These are phyloP conservation scores for Thelonectria blattea DNA, from an alignment of 2,329 filamentous ascomycete genomes.

Conservation along the genomic window DNA sequence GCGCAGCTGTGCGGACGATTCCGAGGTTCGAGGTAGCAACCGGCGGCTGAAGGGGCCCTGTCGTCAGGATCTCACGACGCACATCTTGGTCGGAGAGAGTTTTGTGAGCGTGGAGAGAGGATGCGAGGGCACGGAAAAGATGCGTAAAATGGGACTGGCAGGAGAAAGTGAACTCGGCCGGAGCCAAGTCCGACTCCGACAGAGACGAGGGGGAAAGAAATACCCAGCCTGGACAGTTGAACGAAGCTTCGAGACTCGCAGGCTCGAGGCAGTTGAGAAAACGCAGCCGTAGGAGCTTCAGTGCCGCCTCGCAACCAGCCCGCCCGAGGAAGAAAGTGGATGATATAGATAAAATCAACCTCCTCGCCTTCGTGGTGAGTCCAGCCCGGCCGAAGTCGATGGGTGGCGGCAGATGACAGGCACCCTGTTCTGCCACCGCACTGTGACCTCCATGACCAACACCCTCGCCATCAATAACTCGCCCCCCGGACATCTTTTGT, in stretches of 20 bases:
- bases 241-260: constrained; percentile 29
- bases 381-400: constrained; percentile 25
- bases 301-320: constrained; percentile 22
- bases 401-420: constrained; percentile 20
- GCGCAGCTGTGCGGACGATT: constrained; percentile 17
- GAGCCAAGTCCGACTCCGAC: constrained; percentile 41
- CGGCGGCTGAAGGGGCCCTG: constrained; percentile 30
- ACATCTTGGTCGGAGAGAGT: constrained; percentile 33
- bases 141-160: constrained; percentile 39
- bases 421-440: constrained; percentile 6
- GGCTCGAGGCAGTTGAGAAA: constrained; percentile 32
- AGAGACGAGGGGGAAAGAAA: constrained; percentile 35
- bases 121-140: constrained; percentile 38
- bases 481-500: not conserved
- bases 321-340: constrained; percentile 33
- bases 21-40: constrained; percentile 25
- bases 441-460: constrained; percentile 11
- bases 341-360: constrained; percentile 31
- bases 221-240: constrained; percentile 31
- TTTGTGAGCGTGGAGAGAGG: constrained; percentile 33
- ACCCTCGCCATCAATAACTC: constrained; percentile 9
- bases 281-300: constrained; percentile 23
- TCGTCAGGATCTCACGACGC: constrained; percentile 28
- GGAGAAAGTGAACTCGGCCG: constrained; percentile 38
- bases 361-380: constrained; percentile 29